Base-by-base conservation (phyloP, 768 basidiomycete genomes). In the Russula sp. region DNA sequence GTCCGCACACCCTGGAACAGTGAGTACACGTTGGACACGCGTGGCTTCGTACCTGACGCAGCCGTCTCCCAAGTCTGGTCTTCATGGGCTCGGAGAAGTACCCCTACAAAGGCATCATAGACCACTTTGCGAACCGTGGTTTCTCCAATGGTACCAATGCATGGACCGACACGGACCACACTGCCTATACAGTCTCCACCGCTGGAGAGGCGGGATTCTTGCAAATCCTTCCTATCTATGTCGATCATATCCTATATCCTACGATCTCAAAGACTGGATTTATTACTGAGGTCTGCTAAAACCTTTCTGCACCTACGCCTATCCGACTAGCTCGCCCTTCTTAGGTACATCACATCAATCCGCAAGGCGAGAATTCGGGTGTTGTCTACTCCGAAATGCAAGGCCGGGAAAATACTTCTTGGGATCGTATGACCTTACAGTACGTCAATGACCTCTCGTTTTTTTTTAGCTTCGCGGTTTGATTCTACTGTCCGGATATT, bases 341-440 rank as follows among this genome's bases (percentile, higher is more conserved):
- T 11, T 68, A 92, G 90, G 88, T 99, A n/a, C 92, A 98, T 74
- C 94, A 98, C 75, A 86, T 98, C 68, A 90, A 98, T 74, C 83
- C 83, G 2, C 86, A 91, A 71, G 96, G 94, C 9, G 85, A 95
- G 69, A 85, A 98, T 71, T 90, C 92, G 18, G 97, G 97, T 42
- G 97, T 99, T 1, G 96, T 98, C 11, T 98, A 97, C 75, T 90
- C 89, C 71, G 91, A 94, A 77, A 97, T 97, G 94, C 92, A 95
- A 76, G 94, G 94, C 1, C 83, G 96, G 53, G 89, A 98, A 78
- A 98, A 98, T 72, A 94, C 91, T 0, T 85, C 92, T 2, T 86
- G 85, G 11, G 95, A 98, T 76, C 78, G 98, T 50, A 94, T 97
- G 90, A 85, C 88, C 42, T 81, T 94, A 30, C 78, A 84, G 93